Percentiles rank a stretch among this genome's conserved stretches.
These are phyloP conservation scores for Licmophora abbreviata DNA, from an alignment of 108 stramenopile species.

Conservation along the genomic window DNA sequence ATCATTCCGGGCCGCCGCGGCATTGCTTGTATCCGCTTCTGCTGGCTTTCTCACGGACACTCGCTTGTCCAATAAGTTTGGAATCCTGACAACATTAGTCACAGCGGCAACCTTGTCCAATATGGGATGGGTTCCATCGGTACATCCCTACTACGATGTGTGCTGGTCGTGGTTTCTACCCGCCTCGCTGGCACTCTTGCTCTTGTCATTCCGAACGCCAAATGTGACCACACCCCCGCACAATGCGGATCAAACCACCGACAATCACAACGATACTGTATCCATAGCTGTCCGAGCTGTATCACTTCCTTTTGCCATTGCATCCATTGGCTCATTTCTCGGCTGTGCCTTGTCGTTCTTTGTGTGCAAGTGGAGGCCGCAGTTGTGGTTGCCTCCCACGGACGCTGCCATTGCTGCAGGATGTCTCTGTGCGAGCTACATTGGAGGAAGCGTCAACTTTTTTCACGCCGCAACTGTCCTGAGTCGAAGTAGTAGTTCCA, in stretches of 20 bases:
- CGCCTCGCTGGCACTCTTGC: constrained; percentile 44
- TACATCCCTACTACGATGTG: constrained; percentile 44
- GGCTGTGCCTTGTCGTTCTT: constrained; percentile 44
- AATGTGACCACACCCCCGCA: background rate
- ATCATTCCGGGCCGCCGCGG: too few species aligned
- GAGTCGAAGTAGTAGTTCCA: constrained; percentile 1
- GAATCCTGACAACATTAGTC: constrained; percentile 39
- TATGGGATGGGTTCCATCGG: constrained; percentile 25
- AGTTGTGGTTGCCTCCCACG: background rate
- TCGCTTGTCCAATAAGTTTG: too few species aligned
- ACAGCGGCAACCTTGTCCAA: constrained; percentile 44
- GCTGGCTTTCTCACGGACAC: too few species aligned
- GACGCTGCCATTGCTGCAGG: constrained; percentile 39
- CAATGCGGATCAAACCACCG: background rate
- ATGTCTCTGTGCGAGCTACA: constrained; percentile 63
- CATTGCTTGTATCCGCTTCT: too few species aligned
- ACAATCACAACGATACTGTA: constrained; percentile 6
- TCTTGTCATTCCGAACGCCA: constrained; percentile 15
- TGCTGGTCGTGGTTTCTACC: constrained; percentile 68
- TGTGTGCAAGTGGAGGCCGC: constrained; percentile 1
- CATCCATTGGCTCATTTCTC: constrained; percentile 51
- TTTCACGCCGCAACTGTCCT: constrained; percentile 49
- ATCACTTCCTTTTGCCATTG: constrained; percentile 45
- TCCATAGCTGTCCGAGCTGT: constrained; percentile 12
- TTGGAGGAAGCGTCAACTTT: constrained; percentile 72